Percentiles rank a stretch among this genome's conserved stretches.
phyloP scores from a whole-genome alignment of 164 flowering plant species.

The Tetracentron sinense region DNA sequence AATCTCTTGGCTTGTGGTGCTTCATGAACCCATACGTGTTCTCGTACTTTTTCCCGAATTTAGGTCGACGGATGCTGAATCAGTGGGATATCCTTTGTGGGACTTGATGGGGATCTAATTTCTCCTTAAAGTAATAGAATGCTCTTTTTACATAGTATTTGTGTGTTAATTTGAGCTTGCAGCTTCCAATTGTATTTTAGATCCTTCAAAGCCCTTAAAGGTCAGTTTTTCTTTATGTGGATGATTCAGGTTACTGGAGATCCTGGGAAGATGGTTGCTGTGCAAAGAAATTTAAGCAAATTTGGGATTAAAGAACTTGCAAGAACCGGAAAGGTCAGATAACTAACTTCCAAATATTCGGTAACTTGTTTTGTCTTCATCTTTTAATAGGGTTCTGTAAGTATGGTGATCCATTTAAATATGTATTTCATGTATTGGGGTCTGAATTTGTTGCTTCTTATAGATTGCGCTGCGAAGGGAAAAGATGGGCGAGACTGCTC shows the following conservation, averaged over 20 bases:
- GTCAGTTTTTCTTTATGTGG: neutral
- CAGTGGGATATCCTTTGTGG: neutral
- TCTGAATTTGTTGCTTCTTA: conserved; percentile 16
- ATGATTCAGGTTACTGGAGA: conserved; percentile 87
- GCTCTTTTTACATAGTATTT: too few relatives aligned
- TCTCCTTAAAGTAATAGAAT: too few relatives aligned
- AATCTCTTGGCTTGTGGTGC: too few relatives aligned
- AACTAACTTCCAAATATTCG: neutral
- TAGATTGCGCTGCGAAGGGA: conserved; percentile 92
- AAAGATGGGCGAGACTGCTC: conserved; percentile 84
- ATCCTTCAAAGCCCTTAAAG: neutral
- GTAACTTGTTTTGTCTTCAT: neutral
- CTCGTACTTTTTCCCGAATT: too few relatives aligned
- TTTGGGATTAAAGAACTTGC: conserved; percentile 89
- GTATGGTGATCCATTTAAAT: neutral
- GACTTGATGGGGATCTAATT: neutral
- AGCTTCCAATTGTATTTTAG: neutral
- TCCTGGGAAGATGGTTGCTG: conserved; percentile 95
- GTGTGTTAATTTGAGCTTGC: neutral
- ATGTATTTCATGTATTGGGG: neutral
- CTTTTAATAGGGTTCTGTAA: neutral
- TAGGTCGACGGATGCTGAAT: too few relatives aligned
- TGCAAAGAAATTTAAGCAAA: conserved; percentile 67
- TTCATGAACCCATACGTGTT: too few relatives aligned
- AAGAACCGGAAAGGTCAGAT: conserved; percentile 88